These are phyloP conservation scores for Paraphaeosphaeria sporulosa DNA, from an alignment of 2,329 filamentous ascomycete genomes.

Conservation along the genomic window DNA sequence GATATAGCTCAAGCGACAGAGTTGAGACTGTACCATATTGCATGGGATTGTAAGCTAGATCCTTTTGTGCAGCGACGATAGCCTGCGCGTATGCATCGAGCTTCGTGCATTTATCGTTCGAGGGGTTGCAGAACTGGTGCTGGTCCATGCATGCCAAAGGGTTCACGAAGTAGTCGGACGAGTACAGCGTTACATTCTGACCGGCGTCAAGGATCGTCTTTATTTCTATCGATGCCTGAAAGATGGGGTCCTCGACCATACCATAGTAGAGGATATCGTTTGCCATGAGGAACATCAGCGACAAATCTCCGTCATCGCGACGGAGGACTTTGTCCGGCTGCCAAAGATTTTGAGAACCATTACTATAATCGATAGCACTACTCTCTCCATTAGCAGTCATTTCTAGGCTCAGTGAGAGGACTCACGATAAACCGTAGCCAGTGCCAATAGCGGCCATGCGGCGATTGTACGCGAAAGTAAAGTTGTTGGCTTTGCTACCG, in stretches of 20 bases:
- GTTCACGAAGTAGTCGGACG: slow-evolving; percentile 15
- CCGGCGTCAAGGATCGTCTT: slow-evolving; percentile 6
- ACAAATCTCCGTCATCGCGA: slow-evolving; percentile 16
- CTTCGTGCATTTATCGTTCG: slow-evolving; percentile 10
- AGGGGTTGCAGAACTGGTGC: slow-evolving; percentile 21
- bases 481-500: slow-evolving; percentile 3
- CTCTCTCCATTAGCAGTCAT: not conserved
- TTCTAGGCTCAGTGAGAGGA: not conserved
- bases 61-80: not conserved
- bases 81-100: not conserved
- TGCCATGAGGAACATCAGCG: slow-evolving; percentile 17
- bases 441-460: slow-evolving; percentile 8
- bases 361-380: not conserved
- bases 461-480: slow-evolving; percentile 13
- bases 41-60: slow-evolving; percentile 14
- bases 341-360: slow-evolving; percentile 13
- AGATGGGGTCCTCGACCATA: slow-evolving; percentile 16
- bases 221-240: slow-evolving; percentile 5
- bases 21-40: slow-evolving; percentile 13
- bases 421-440: slow-evolving; percentile 13
- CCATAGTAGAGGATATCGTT: slow-evolving; percentile 16
- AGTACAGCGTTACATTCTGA: slow-evolving; percentile 15
- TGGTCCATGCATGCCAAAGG: slow-evolving; percentile 17
- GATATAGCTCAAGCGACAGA: slow-evolving; percentile 9
- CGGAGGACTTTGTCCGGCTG: slow-evolving; percentile 10